A percentile compares a stretch with the other conserved stretches of the same genome.
These are phyloP conservation scores for Isoetes engelmannii DNA, from an alignment of 83 land plant species.

Conservation along the genomic window DNA sequence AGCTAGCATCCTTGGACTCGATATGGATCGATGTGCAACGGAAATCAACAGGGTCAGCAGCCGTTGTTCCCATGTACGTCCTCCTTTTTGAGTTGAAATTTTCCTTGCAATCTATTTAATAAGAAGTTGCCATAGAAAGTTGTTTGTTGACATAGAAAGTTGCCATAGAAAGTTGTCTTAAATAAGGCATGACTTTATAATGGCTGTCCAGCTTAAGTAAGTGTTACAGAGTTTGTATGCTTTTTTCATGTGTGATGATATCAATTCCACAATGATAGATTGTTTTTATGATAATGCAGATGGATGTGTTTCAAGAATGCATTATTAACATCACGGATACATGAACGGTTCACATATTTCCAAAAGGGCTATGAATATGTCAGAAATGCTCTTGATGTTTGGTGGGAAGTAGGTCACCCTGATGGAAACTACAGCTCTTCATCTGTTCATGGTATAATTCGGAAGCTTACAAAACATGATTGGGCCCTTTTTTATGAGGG, in stretches of 20 bases:
- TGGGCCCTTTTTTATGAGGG: conserved; percentile 29
- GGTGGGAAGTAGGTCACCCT: conserved; percentile 30
- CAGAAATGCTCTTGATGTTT: conserved; percentile 15
- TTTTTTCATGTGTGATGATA: background rate
- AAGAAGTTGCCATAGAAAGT: background rate
- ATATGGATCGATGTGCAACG: background rate
- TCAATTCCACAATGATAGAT: background rate
- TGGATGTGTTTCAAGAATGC: conserved; percentile 20
- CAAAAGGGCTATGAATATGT: conserved; percentile 21
- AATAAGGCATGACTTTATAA: background rate
- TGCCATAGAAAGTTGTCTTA: too few relatives aligned
- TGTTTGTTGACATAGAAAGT: too few relatives aligned
- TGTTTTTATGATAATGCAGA: conserved; percentile 6
- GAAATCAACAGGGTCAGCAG: background rate
- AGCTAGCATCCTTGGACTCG: conserved; percentile 13
- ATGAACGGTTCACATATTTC: conserved; percentile 12
- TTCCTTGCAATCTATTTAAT: background rate
- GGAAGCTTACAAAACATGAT: conserved; percentile 18
- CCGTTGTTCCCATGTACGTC: background rate
- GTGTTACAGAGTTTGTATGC: background rate
- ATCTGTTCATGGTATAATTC: conserved; percentile 11
- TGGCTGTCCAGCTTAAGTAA: background rate
- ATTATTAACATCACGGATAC: conserved; percentile 7
- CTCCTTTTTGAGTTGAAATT: background rate
- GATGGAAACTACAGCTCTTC: conserved; percentile 15